Evolutionary conservation across 2,329 filamentous ascomycete species (phyloP).

Genomic region (Aspergillus uvarum): DNA sequence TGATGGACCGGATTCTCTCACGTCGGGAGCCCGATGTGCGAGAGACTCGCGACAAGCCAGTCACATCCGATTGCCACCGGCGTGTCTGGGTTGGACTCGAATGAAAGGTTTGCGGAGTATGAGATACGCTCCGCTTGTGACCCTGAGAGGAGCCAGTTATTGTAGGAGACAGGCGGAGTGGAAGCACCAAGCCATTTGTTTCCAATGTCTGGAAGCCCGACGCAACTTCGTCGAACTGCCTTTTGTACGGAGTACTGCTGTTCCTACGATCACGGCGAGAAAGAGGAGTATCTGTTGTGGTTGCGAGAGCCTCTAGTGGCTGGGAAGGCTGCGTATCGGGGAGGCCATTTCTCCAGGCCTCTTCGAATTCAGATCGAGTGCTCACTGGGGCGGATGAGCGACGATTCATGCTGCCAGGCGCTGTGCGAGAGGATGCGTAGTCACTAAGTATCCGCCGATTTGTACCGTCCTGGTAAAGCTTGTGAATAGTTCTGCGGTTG

Average conservation of each 20-base stretch:
- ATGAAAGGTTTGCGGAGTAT: slow-evolving; percentile 11
- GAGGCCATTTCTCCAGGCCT: slow-evolving; percentile 25
- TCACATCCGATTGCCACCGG: slow-evolving; percentile 23
- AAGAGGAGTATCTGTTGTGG: slow-evolving; percentile 2
- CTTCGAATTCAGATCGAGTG: slow-evolving; percentile 35
- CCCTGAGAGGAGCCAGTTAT: slow-evolving; percentile 12
- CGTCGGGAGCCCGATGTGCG: slow-evolving; percentile 20
- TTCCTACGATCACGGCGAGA: slow-evolving; percentile 10
- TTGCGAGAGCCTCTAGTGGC: slow-evolving; percentile 16
- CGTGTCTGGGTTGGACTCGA: slow-evolving; percentile 12
- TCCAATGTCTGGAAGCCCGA: slow-evolving; percentile 17
- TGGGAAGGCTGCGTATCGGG: slow-evolving; percentile 25
- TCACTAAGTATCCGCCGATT: slow-evolving; percentile 34
- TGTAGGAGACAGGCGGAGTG: slow-evolving; percentile 16
- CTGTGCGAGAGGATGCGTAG: slow-evolving; percentile 26
- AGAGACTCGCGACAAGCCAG: slow-evolving; percentile 2
- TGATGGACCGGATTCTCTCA: slow-evolving; percentile 20
- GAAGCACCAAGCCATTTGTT: slow-evolving; percentile 13
- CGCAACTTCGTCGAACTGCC: slow-evolving; percentile 26
- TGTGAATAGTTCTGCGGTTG: slow-evolving; percentile 36
- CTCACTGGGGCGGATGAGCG: slow-evolving; percentile 29
- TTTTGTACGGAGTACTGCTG: slow-evolving; percentile 28
- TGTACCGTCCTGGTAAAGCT: slow-evolving; percentile 38
- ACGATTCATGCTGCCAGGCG: slow-evolving; percentile 27
- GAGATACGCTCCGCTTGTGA: slow-evolving; percentile 23